Evolutionary conservation across 352 stramenopile genomes (phyloP), one percentile per base, ranked within the genome.

Genomic region (Globisporangium middletonii): DNA sequence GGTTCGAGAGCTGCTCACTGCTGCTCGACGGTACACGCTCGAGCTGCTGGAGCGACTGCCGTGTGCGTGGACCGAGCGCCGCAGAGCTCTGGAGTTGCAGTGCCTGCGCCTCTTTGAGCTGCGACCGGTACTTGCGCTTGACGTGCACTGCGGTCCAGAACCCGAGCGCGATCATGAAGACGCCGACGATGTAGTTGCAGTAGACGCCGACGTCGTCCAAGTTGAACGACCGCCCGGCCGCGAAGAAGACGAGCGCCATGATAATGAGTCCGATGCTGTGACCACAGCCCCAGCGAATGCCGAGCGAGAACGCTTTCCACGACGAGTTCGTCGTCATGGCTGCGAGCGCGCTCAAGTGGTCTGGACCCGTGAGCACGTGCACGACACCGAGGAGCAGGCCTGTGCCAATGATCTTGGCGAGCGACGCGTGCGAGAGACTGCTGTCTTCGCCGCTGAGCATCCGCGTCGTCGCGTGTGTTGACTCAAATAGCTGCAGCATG

Each of bases 191-290:
- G 53, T 86, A 75, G 64, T 92, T 82, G 27, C 73, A 76, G 38
- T 88, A 86, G 1, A 67, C 72, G 30, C 78, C 77, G 28, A 89
- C 67, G 2, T 73, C 57, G 16, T 89, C 55, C 15, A 92, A 66
- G 44, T 79, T 64, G 57, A 77, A 60, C 12, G 64, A 81, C 58
- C 68, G 70, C 53, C 68, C 79, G 28, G 60, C 68, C 11, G 72
- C 90, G 74, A 81, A 96, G 73, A 83, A 96, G 63, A 81, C 83
- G 50, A 79, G 67, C 57, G 70, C 92, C 83, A 93, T 91, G 63
- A 91, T 55, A 51, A 98, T 55, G 27, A 98, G 72, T 1, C 92
- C 92, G 26, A 92, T 83, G 72, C 63, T 98, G 92, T 63, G 23
- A 23, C 23, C 23, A 23, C 23, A 23, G 23, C 23, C 23, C 23